Conservation (phyloP, 208 protist species). For the Trypanosoma cruzi region DNA sequence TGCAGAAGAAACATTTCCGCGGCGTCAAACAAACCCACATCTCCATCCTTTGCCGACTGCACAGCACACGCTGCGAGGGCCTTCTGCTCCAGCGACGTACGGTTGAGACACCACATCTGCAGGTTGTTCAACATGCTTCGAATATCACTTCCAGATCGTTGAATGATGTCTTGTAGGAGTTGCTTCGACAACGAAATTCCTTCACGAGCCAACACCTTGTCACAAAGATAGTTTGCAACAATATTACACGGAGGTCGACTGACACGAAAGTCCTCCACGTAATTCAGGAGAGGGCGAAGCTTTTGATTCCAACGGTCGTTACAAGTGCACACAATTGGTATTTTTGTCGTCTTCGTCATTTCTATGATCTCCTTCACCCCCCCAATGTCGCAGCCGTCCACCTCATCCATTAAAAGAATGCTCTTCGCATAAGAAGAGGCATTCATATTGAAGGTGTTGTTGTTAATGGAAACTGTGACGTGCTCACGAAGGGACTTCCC, state of each 20-base stretch:
- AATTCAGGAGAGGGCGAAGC: conserved; percentile 93
- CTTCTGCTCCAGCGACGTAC: conserved; percentile 56
- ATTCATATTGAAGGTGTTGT: conserved; percentile 70
- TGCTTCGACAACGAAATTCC: conserved; percentile 82
- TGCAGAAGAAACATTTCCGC: conserved; percentile 88
- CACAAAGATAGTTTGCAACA: conserved; percentile 88
- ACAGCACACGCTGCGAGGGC: conserved; percentile 64
- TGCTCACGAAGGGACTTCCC: conserved; percentile 91
- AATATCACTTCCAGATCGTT: conserved; percentile 95
- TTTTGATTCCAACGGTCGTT: conserved; percentile 97
- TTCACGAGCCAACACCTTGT: conserved; percentile 91
- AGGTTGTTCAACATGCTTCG: conserved; percentile 96
- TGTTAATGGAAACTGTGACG: conserved; percentile 74
- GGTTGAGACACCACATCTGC: conserved; percentile 92
- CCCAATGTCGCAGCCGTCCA: conserved; percentile 99
- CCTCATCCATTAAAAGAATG: conserved; percentile 99
- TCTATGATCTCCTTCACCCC: conserved; percentile 96
- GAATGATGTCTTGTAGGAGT: conserved; percentile 90
- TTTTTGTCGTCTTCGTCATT: conserved; percentile 92
- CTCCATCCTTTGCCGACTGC: conserved; percentile 90
- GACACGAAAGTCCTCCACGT: conserved; percentile 97
- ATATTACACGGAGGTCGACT: conserved; percentile 83
- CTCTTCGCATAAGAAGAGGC: conserved; percentile 72
- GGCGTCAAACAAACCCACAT: conserved; percentile 92
- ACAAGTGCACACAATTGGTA: conserved; percentile 99